A percentile compares a stretch with the other conserved stretches of the same genome.
phyloP scores from a whole-genome alignment of 331 rosid species.

The Erythrophleum ivorense region DNA sequence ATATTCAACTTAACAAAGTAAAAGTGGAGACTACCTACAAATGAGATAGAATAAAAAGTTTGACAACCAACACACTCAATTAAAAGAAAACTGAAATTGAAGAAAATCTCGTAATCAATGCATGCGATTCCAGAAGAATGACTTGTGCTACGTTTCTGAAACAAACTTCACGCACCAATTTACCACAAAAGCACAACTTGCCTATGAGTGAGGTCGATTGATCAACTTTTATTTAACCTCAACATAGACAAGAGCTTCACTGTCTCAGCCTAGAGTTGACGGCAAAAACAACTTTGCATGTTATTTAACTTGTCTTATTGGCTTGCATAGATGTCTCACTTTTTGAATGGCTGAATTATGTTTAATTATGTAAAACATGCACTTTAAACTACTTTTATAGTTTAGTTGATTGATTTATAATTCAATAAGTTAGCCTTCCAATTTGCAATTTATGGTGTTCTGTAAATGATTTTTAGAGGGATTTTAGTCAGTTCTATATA shows the following conservation, averaged over 20 bases:
- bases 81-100: constrained; percentile 2
- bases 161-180: not conserved
- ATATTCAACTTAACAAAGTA: constrained; percentile 33
- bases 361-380: not conserved
- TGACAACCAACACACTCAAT: not conserved
- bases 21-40: not conserved
- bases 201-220: not conserved
- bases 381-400: not conserved
- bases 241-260: not conserved
- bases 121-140: constrained; percentile 1
- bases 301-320: not conserved
- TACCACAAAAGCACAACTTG: not conserved
- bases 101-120: not conserved
- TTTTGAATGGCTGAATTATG: not conserved
- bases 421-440: not conserved
- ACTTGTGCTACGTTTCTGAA: not conserved
- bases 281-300: not conserved
- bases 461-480: not conserved
- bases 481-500: not conserved
- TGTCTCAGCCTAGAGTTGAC: not conserved
- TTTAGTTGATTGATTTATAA: not conserved
- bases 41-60: not conserved
- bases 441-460: not conserved
- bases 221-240: too few species aligned
- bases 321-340: not conserved